Evolutionary conservation across 768 basidiomycete species (phyloP).

Genomic region (Inosperma sp.): DNA sequence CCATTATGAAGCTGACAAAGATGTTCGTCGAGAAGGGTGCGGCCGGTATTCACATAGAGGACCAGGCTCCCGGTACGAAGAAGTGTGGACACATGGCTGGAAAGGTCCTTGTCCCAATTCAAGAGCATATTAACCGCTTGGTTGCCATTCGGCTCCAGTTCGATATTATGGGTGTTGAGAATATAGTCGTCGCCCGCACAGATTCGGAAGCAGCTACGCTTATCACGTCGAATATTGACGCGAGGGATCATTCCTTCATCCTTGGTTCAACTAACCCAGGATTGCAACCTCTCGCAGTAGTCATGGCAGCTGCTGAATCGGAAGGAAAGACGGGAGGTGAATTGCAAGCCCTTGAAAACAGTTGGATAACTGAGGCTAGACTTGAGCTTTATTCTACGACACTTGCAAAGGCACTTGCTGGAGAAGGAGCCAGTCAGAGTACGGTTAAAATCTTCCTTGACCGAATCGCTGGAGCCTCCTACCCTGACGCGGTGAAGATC

Average conservation of each 20-base stretch:
- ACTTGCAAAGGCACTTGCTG: constrained; percentile 62
- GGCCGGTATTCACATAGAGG: constrained; percentile 96
- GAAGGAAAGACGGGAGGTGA: constrained; percentile 73
- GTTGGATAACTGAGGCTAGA: constrained; percentile 76
- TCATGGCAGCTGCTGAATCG: constrained; percentile 83
- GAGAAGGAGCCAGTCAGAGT: constrained; percentile 47
- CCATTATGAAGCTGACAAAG: constrained; percentile 97
- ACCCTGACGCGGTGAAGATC: constrained; percentile 62
- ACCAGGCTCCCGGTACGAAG: constrained; percentile 96
- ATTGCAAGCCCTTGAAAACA: constrained; percentile 84
- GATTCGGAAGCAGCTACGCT: constrained; percentile 98
- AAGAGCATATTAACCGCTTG: constrained; percentile 97
- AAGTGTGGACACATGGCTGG: constrained; percentile 95
- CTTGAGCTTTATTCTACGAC: constrained; percentile 74
- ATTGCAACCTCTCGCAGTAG: constrained; percentile 62
- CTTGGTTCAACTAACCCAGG: constrained; percentile 81
- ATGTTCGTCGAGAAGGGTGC: constrained; percentile 99
- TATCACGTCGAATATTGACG: constrained; percentile 94
- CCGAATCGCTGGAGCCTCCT: constrained; percentile 63
- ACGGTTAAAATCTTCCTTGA: constrained; percentile 58
- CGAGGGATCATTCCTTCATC: constrained; percentile 97
- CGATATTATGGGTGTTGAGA: constrained; percentile 97
- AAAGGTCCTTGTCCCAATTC: constrained; percentile 95
- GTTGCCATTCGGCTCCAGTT: constrained; percentile 96
- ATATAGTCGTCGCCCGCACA: constrained; percentile 88